Evolutionary conservation across 2,329 filamentous ascomycete species (phyloP).

Genomic region (Acrocalymma vagum): DNA sequence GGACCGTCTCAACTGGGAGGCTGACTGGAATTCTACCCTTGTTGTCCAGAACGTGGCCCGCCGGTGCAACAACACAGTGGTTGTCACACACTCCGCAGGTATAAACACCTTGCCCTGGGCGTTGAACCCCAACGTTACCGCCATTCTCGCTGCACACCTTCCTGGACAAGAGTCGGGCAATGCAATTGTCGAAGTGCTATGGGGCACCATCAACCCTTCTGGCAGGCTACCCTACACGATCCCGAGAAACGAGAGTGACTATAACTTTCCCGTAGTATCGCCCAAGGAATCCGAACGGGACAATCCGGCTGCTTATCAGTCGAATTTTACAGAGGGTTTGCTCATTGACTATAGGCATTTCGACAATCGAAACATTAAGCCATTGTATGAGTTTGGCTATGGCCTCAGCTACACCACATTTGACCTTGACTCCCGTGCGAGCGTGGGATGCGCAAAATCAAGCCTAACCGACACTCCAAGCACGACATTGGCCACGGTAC

Average conservation of each 20-base stretch:
- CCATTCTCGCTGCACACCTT: conserved; percentile 80
- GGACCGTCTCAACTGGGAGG: conserved; percentile 30
- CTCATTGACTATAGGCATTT: conserved; percentile 85
- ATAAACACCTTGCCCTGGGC: conserved; percentile 80
- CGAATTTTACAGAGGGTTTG: conserved; percentile 76
- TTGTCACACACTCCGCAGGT: conserved; percentile 53
- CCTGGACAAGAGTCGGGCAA: conserved; percentile 85
- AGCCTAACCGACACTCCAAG: too few relatives aligned
- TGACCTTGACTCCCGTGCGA: too few relatives aligned
- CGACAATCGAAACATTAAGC: conserved; percentile 68
- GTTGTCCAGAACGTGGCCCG: conserved; percentile 56
- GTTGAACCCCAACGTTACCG: conserved; percentile 78
- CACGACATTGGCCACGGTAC: too few relatives aligned
- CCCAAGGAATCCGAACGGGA: conserved; percentile 43
- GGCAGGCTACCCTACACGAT: conserved; percentile 82
- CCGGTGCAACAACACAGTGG: conserved; percentile 60
- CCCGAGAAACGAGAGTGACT: conserved; percentile 72
- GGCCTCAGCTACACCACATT: conserved; percentile 81
- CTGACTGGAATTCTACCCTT: conserved; percentile 36
- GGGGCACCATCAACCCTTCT: conserved; percentile 77
- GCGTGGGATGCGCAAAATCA: too few relatives aligned
- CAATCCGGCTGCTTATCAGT: conserved; percentile 72
- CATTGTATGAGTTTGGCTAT: conserved; percentile 81
- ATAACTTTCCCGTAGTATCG: conserved; percentile 58
- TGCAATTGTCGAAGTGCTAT: conserved; percentile 78